Conservation (phyloP, 192 early-diverging fungal species). For the Coemansia sp. region DNA sequence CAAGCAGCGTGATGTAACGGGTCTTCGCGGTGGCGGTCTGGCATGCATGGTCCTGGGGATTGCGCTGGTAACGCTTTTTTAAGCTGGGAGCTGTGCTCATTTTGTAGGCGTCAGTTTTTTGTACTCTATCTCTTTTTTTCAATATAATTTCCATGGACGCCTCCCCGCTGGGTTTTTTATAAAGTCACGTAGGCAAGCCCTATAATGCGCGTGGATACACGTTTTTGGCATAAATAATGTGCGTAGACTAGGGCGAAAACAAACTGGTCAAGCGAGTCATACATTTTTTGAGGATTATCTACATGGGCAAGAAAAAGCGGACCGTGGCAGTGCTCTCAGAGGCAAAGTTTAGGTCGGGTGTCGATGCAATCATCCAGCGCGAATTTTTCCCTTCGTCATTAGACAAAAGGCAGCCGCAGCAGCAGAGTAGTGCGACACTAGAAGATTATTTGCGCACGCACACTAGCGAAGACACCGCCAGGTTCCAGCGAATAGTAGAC, state of each 20-base stretch:
- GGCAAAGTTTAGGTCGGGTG: conserved; percentile 17
- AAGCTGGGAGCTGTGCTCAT: background rate
- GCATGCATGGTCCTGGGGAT: conserved; percentile 54
- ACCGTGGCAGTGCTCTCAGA: conserved; percentile 20
- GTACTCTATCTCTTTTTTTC: background rate
- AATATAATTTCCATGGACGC: background rate
- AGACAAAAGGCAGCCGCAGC: background rate
- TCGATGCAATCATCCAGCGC: conserved; percentile 32
- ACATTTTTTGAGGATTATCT: background rate
- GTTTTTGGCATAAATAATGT: background rate
- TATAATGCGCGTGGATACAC: background rate
- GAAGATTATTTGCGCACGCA: conserved; percentile 26
- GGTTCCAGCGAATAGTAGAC: conserved; percentile 23
- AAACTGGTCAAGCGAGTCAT: background rate
- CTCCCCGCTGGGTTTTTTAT: too few species aligned
- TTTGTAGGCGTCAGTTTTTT: background rate
- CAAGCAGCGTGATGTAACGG: conserved; percentile 31
- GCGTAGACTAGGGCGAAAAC: background rate
- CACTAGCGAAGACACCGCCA: conserved; percentile 38
- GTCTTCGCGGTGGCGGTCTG: conserved; percentile 45
- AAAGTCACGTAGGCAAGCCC: background rate
- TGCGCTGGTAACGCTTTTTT: conserved; percentile 50
- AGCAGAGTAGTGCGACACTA: conserved; percentile 9
- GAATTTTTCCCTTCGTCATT: conserved; percentile 30
- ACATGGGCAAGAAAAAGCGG: background rate